Base-by-base conservation (phyloP, 2,329 filamentous ascomycete genomes). In the Penicillium capsulatum region DNA sequence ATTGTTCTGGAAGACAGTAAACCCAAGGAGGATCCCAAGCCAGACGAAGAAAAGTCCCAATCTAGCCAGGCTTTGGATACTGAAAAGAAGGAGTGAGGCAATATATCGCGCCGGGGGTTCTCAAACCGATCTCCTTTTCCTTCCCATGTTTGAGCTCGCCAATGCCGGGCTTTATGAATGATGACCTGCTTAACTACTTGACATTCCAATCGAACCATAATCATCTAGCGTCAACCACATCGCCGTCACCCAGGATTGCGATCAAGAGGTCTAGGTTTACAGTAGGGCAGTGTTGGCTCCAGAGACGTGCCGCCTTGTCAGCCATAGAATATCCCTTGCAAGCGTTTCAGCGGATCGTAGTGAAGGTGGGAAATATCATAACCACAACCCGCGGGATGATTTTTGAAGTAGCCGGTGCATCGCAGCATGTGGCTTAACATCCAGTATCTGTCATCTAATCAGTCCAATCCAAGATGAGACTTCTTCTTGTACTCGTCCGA, bases 1-100 rank as follows among this genome's bases (percentile, higher is more conserved):
- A 66, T 69, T 36, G 56, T 62, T 17, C 54, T 69, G 14, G 58
- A 55, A 4, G 65, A 66, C 47, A 48, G 44, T n/a, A 55, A 45
- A 17, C 22, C 48, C 9, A 56, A 51, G 17, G 43, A 43, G 11
- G 40, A 36, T 27, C 47, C 42, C 29, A 17, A 20, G 7, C 37
- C 56, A 46, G 30, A 29, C 20, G 41, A 48, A 36, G 40, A 37
- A 19, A 14, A 33, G 26, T 28, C 44, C 34, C 36, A 17, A 8
- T 22, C 15, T 3, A 9, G 42, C 9, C 26, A 46, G 36, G n/a
- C 17, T 5, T 28, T 11, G 15, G 31, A 36, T n/a, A 35, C 24
- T 13, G 33, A 44, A 19, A 29, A 35, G 32, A 46, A 32, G 4
- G 26, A 27, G 32, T 17, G 24, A 32, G 34, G 15, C 37, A 44